Conservation (phyloP, 2,329 filamentous ascomycete species). For the Tolypocladium pustulatum region DNA sequence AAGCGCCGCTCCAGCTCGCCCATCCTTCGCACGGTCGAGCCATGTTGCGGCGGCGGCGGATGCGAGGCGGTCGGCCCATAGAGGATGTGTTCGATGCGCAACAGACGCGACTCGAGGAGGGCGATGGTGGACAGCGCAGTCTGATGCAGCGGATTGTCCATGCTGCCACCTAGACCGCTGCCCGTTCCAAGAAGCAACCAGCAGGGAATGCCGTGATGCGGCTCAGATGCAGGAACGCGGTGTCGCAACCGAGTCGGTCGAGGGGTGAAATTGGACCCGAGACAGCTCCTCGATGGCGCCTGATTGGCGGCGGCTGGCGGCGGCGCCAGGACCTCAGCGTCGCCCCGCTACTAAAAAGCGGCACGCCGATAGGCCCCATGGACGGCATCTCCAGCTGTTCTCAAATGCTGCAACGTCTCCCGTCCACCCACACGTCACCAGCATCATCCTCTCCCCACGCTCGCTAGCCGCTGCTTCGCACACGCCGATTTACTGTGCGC, state of each 20-base stretch:
- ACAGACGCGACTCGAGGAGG: slow-evolving; percentile 47
- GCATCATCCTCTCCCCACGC: background rate
- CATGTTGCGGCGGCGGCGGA: slow-evolving; percentile 20
- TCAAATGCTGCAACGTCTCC: background rate
- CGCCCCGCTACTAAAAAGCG: background rate
- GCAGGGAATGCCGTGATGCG: background rate
- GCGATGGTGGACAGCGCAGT: slow-evolving; percentile 44
- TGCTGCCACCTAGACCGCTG: slow-evolving; percentile 1
- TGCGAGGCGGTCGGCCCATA: slow-evolving; percentile 32
- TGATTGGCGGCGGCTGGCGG: background rate
- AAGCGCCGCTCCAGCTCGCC: slow-evolving; percentile 45
- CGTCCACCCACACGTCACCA: background rate
- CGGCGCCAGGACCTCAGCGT: background rate
- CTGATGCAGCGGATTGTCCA: slow-evolving; percentile 33
- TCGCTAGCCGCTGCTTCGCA: background rate
- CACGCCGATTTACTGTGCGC: background rate
- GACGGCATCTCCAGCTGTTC: background rate
- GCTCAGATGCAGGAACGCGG: background rate
- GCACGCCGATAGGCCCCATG: background rate
- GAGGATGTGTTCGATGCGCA: slow-evolving; percentile 48
- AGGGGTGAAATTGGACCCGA: too few relatives aligned
- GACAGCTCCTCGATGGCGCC: too few relatives aligned
- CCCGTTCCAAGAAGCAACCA: background rate
- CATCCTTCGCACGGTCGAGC: slow-evolving; percentile 32
- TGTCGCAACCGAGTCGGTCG: too few relatives aligned